Evolutionary conservation across 2,329 filamentous ascomycete genomes (phyloP), one percentile per base, ranked within the genome.

Genomic region (Huntiella abstrusa): DNA sequence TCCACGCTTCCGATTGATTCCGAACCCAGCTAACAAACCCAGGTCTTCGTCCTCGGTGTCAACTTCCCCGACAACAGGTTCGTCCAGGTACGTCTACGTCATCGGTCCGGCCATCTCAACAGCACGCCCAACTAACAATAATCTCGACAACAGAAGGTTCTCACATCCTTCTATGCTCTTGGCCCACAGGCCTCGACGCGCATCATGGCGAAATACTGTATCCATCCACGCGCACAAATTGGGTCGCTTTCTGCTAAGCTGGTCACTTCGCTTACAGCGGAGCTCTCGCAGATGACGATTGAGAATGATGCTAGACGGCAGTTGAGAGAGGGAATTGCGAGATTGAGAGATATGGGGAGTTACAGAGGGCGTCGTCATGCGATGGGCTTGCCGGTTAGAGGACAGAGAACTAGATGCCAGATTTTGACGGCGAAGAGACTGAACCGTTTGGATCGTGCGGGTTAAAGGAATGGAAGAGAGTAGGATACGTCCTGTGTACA

Each of bases 341-440:
- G 88, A 50, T 57, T 98, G 61, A 83, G 82, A 59, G 87, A 95
- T 56, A 95, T 94, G 67, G 87, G 87, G 43, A 78, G 80, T 3
- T 93, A 93, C 59, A 70, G 91, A 45, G 91, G 91, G 53, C 78
- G 83, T 60, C 70, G 91, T 54, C 91, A 98, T 67, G 88, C 88
- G 48, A 87, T 96, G 80, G 76, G 80, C 51, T 64, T 96, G 65
- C 91, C 91, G 3, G 88, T 91, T 46, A 74, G 91, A 54, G 91
- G 91, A 54, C 91, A 98, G 65, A 75, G 72, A 55, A 96, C 91
- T 50, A 79, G 83, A 59, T 83, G 68, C 59, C 88, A 81, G 62
- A 78, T 70, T 52, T 58, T 64, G 52, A 77, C 68, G 19, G 68
- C 75, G 41, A 71, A 66, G 60, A 78, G 70, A 58, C 62, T 81